Percentiles rank a stretch among this genome's conserved stretches.
phyloP scores from a whole-genome alignment of 306 rosid species.

The Vigna trinervia region DNA sequence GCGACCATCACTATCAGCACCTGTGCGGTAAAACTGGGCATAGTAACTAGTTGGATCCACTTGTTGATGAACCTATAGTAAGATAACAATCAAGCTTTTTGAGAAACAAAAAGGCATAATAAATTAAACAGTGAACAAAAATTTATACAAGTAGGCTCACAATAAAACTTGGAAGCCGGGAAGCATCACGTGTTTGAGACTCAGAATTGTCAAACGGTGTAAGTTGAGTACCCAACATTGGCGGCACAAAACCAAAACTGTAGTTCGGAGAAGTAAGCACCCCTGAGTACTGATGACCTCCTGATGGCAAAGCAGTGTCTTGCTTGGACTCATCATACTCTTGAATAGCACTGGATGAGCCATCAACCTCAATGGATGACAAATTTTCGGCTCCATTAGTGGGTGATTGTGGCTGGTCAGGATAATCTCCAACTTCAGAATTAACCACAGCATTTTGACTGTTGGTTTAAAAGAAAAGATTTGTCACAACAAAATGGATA shows the following conservation, averaged over 20 bases:
- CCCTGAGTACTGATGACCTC: slow-evolving; percentile 72
- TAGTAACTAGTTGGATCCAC: slow-evolving; percentile 84
- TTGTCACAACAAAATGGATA: slow-evolving; percentile 34
- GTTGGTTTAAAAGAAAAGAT: slow-evolving; percentile 45
- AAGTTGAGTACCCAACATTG: slow-evolving; percentile 80
- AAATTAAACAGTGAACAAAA: slow-evolving; percentile 41
- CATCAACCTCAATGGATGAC: slow-evolving; percentile 70
- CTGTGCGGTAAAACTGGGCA: slow-evolving; percentile 86
- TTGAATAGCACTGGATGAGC: slow-evolving; percentile 66
- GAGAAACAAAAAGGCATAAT: slow-evolving; percentile 35
- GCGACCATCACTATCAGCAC: slow-evolving; percentile 82
- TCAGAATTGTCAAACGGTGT: slow-evolving; percentile 79
- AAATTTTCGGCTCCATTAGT: slow-evolving; percentile 57
- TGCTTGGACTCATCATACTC: slow-evolving; percentile 75
- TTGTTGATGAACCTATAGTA: slow-evolving; percentile 76
- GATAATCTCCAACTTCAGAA: slow-evolving; percentile 69
- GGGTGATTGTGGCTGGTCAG: slow-evolving; percentile 74
- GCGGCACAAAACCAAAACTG: slow-evolving; percentile 77
- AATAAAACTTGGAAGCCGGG: slow-evolving; percentile 81
- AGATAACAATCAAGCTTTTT: slow-evolving; percentile 38
- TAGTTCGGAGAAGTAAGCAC: slow-evolving; percentile 68
- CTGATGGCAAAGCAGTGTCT: slow-evolving; percentile 70
- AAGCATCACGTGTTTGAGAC: slow-evolving; percentile 74
- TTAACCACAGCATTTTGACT: slow-evolving; percentile 62
- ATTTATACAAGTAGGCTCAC: slow-evolving; percentile 56